Conservation (phyloP, 805 yeast genomes). For the Clavispora vitiphila region DNA sequence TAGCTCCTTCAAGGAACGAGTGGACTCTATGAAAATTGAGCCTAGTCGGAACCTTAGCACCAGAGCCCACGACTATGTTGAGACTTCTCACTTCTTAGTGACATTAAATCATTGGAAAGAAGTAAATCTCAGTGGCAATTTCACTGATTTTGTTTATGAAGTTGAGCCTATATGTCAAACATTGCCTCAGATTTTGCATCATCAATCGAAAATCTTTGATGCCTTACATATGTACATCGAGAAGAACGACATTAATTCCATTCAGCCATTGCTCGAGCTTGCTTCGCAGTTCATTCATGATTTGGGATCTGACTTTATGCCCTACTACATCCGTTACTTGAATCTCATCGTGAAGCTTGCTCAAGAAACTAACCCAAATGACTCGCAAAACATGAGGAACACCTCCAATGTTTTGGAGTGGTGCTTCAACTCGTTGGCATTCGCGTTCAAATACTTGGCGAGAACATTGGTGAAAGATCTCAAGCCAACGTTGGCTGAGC, state of each 20-base stretch:
- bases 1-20: slow-evolving; percentile 75
- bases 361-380: slow-evolving; percentile 31
- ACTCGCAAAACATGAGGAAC: slow-evolving; percentile 49
- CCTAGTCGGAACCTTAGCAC: slow-evolving; percentile 52
- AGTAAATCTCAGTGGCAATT: slow-evolving; percentile 69
- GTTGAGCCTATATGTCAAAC: slow-evolving; percentile 57
- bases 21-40: slow-evolving; percentile 80
- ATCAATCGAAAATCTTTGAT: slow-evolving; percentile 55
- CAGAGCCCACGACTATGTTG: slow-evolving; percentile 66
- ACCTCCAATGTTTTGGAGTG: slow-evolving; percentile 68
- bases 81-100: slow-evolving; percentile 71
- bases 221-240: slow-evolving; percentile 43
- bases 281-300: slow-evolving; percentile 86
- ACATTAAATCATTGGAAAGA: slow-evolving; percentile 86
- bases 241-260: slow-evolving; percentile 60
- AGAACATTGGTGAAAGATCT: slow-evolving; percentile 58
- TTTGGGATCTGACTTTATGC: slow-evolving; percentile 84
- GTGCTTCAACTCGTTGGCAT: slow-evolving; percentile 81
- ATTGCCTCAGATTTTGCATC: slow-evolving; percentile 74
- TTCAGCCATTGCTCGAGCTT: slow-evolving; percentile 75
- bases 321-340: slow-evolving; percentile 55
- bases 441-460: slow-evolving; percentile 81
- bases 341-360: slow-evolving; percentile 46
- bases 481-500: slow-evolving; percentile 59
- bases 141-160: slow-evolving; percentile 55